A percentile compares a stretch with the other conserved stretches of the same genome.
Evolutionary conservation across 2,329 filamentous ascomycete species (phyloP).

Genomic region (Xylariaceae sp.): DNA sequence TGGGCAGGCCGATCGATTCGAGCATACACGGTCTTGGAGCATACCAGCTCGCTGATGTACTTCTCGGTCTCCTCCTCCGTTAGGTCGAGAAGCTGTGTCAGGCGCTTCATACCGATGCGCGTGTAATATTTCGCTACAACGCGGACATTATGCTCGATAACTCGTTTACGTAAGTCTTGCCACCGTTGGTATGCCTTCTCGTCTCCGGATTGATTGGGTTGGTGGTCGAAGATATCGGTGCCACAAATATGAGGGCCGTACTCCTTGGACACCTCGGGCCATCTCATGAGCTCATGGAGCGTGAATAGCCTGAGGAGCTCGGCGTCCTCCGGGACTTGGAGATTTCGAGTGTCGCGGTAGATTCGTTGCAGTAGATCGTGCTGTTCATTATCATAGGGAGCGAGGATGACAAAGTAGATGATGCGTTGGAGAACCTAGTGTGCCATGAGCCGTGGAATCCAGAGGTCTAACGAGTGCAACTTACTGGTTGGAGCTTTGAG

Average conservation of each 20-base stretch:
- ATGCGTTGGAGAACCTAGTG: constrained; percentile 80
- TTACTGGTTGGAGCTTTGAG: constrained; percentile 76
- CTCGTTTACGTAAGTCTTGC: constrained; percentile 93
- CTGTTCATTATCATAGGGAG: constrained; percentile 97
- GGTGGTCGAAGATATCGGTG: constrained; percentile 83
- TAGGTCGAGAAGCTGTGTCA: constrained; percentile 87
- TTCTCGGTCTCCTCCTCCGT: constrained; percentile 96
- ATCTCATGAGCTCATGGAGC: constrained; percentile 93
- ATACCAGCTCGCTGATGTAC: constrained; percentile 96
- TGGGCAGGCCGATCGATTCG: constrained; percentile 93
- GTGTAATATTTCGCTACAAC: constrained; percentile 99
- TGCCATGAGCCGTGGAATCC: constrained; percentile 16
- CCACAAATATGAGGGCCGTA: constrained; percentile 84
- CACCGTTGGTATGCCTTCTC: constrained; percentile 81
- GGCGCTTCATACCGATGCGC: constrained; percentile 84
- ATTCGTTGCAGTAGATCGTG: constrained; percentile 95
- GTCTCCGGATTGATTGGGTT: constrained; percentile 62
- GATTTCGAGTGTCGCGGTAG: constrained; percentile 76
- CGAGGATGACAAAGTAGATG: constrained; percentile 95
- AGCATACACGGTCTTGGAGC: constrained; percentile 94
- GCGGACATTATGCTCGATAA: constrained; percentile 98
- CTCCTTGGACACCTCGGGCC: constrained; percentile 85
- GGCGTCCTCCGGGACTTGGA: constrained; percentile 72
- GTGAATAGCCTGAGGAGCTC: constrained; percentile 92
- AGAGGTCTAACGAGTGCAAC: constrained; percentile 32